Evolutionary conservation across 495 filamentous ascomycete species (phyloP), one percentile per base, ranked within the genome.

Genomic region (Hyaloscypha hepaticicola): DNA sequence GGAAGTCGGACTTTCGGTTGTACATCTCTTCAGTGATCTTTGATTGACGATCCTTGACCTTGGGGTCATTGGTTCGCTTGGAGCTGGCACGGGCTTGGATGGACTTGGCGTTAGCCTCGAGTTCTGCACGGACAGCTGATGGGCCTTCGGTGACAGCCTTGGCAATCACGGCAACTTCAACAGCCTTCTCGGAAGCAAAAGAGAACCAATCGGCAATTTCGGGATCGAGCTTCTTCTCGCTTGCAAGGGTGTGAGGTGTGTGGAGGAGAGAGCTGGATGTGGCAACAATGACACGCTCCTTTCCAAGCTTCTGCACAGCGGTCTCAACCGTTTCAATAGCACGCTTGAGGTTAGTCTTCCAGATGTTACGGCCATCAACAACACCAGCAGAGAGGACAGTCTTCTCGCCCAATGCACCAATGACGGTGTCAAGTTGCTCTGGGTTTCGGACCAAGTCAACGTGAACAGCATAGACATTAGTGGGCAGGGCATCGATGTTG

Each of bases 321-420:
- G 86, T 83, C 84, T 97, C 89, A 69, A 94, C 87, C 72, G 84
- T 85, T 81, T 90, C 92, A 70, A 97, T 92, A 68, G 94, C 91
- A 72, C 85, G 85, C 84, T 92, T 86, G 78, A 96, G 89, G 86
- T 97, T 92, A 79, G 91, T 96, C 92, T 99, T 98, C 95, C 95
- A 99, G 86, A 99, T 99, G 85, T 99, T 99, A 74, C 95, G 91
- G 71, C 95, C 96, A 73, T 98, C 93, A 68, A 99, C 95, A 69
- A 99, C 88, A 88, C 95, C 95, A 70, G 85, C 86, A 61, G 96
- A 98, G 64, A 99, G 89, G 63, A 87, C 78, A 80, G 97, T 95
- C 72, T 90, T 89, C 66, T 90, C 82, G 71, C 93, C 92, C 60
- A 97, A 86, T 68, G 88, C 84, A 66, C 76, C 80, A 60, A 90